Evolutionary conservation across 2,329 filamentous ascomycete species (phyloP).

Genomic region (Helicocarpus griseus): DNA sequence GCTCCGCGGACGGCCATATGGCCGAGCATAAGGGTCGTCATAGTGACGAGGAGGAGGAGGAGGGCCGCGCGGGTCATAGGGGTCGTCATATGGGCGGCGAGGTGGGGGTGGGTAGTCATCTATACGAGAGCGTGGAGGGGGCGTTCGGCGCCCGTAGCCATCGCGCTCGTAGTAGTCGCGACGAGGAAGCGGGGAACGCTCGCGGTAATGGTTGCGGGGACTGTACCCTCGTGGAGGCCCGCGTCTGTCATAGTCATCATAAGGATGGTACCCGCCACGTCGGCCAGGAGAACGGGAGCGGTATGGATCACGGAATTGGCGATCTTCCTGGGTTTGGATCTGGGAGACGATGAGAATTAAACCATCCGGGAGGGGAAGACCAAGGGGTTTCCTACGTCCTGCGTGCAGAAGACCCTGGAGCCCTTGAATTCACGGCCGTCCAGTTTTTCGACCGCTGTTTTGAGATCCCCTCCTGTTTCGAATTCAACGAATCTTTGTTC

Average conservation of each 20-base stretch:
- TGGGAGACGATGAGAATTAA: constrained; percentile 31
- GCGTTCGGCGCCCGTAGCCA: constrained; percentile 66
- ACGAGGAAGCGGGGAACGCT: constrained; percentile 65
- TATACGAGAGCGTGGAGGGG: constrained; percentile 52
- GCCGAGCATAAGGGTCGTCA: constrained; percentile 50
- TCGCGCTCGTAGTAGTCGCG: constrained; percentile 84
- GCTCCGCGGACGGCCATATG: constrained; percentile 41
- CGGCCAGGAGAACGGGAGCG: constrained; percentile 74
- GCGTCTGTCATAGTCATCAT: constrained; percentile 76
- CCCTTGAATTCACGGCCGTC: constrained; percentile 91
- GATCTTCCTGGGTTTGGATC: constrained; percentile 62
- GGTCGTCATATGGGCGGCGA: constrained; percentile 50
- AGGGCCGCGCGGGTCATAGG: constrained; percentile 45
- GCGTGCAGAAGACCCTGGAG: constrained; percentile 69
- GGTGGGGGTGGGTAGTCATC: constrained; percentile 62
- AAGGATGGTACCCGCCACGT: constrained; percentile 55
- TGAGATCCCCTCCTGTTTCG: constrained; percentile 81
- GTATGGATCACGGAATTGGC: constrained; percentile 57
- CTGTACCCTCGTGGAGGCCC: constrained; percentile 73
- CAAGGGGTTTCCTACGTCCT: constrained; percentile 57
- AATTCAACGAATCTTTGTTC: constrained; percentile 83
- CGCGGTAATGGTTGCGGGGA: constrained; percentile 76
- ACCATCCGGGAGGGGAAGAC: constrained; percentile 1
- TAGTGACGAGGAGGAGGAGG: constrained; percentile 46
- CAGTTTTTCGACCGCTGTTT: constrained; percentile 87